Percentiles rank a stretch among this genome's conserved stretches.
Evolutionary conservation across 1,284 basidiomycete species (phyloP).

Genomic region (Rhodotorula sp.): DNA sequence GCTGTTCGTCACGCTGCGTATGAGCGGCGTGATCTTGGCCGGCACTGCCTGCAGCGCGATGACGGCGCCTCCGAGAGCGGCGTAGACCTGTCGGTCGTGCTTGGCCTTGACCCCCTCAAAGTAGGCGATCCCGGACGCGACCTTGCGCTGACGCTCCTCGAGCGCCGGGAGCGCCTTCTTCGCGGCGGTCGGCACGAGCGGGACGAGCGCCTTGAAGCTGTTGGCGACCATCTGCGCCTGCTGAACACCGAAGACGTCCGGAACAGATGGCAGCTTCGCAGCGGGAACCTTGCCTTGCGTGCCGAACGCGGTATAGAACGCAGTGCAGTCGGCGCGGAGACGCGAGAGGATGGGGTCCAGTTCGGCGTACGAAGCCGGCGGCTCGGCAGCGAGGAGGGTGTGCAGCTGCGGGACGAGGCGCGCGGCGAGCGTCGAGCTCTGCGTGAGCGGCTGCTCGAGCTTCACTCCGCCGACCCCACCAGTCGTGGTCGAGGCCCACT

Average conservation of each 20-base stretch:
- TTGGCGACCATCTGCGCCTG: slow-evolving; percentile 73
- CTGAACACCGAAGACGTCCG: slow-evolving; percentile 78
- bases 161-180: slow-evolving; percentile 75
- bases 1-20: slow-evolving; percentile 96
- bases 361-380: slow-evolving; percentile 75
- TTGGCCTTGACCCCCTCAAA: slow-evolving; percentile 74
- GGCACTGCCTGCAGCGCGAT: slow-evolving; percentile 81
- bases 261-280: slow-evolving; percentile 75
- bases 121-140: slow-evolving; percentile 75
- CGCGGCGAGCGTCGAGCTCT: slow-evolving; percentile 47
- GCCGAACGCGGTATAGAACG: slow-evolving; percentile 76
- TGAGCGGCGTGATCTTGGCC: slow-evolving; percentile 92
- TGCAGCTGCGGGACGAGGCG: slow-evolving; percentile 62
- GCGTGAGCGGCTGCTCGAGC: slow-evolving; percentile 11
- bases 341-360: slow-evolving; percentile 80
- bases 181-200: slow-evolving; percentile 62
- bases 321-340: slow-evolving; percentile 76
- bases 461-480: neutral
- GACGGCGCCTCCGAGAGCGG: slow-evolving; percentile 86
- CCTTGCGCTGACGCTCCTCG: slow-evolving; percentile 72
- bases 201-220: slow-evolving; percentile 68
- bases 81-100: slow-evolving; percentile 83
- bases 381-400: slow-evolving; percentile 61
- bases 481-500: slow-evolving; percentile 69
- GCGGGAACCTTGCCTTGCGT: slow-evolving; percentile 81